phyloP scores from a whole-genome alignment of 805 yeast genomes.

The Zygosaccharomyces siamensis region DNA sequence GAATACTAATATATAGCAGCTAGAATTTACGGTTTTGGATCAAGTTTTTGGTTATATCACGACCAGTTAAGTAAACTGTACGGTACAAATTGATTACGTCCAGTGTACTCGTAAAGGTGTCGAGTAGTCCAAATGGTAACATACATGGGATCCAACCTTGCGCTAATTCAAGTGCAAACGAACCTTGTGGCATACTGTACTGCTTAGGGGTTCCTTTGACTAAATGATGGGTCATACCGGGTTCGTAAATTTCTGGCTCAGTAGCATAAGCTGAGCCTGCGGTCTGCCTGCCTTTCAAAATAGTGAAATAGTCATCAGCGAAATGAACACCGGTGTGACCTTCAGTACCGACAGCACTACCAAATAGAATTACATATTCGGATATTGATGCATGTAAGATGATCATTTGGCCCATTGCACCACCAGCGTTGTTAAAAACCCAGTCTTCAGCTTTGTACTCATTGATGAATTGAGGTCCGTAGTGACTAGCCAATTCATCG shows the following conservation, averaged over 20 bases:
- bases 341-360: conserved; percentile 90
- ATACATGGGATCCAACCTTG: conserved; percentile 99
- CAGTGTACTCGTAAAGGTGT: conserved; percentile 71
- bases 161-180: conserved; percentile 90
- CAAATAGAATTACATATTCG: conserved; percentile 90
- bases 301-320: conserved; percentile 96
- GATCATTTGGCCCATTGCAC: conserved; percentile 97
- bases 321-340: conserved; percentile 95
- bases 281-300: conserved; percentile 69
- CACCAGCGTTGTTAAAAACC: conserved; percentile 97
- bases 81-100: conserved; percentile 64
- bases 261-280: conserved; percentile 67
- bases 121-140: conserved; percentile 93
- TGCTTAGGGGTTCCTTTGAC: conserved; percentile 72
- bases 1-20: neutral
- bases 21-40: conserved; percentile 62
- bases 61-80: conserved; percentile 72
- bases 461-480: conserved; percentile 71
- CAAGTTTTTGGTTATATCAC: conserved; percentile 69
- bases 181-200: conserved; percentile 75
- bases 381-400: conserved; percentile 91
- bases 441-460: conserved; percentile 73
- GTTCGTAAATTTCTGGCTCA: conserved; percentile 63
- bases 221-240: conserved; percentile 86
- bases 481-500: conserved; percentile 50